These are phyloP conservation scores for Metschnikowia hibisci DNA, from an alignment of 805 yeast species.

Conservation along the genomic window DNA sequence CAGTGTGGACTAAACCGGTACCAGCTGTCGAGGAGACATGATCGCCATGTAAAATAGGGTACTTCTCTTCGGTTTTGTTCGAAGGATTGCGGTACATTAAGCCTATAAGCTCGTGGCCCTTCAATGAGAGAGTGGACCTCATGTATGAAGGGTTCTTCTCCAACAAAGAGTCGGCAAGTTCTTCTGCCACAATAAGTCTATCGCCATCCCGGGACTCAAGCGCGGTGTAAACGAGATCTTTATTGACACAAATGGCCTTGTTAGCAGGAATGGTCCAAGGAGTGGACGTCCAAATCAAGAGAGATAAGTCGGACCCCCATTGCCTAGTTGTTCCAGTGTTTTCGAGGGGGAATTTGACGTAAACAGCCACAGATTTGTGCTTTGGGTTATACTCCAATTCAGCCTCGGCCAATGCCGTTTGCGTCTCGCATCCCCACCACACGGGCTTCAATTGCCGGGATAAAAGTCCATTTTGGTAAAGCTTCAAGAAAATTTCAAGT, in stretches of 20 bases:
- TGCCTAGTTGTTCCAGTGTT: constrained; percentile 19
- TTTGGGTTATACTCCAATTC: constrained; percentile 81
- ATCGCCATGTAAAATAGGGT: constrained; percentile 70
- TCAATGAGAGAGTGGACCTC: constrained; percentile 8
- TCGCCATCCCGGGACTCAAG: constrained; percentile 32
- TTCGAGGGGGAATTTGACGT: constrained; percentile 57
- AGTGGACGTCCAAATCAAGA: constrained; percentile 92
- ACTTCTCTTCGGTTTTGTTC: constrained; percentile 24
- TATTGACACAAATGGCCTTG: constrained; percentile 71
- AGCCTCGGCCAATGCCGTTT: constrained; percentile 94
- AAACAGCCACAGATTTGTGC: constrained; percentile 67
- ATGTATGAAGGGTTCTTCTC: constrained; percentile 22
- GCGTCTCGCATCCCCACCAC: constrained; percentile 93
- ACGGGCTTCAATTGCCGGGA: constrained; percentile 91
- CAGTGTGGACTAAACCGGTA: constrained; percentile 94
- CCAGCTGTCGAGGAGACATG: constrained; percentile 83
- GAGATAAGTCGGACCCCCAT: constrained; percentile 16
- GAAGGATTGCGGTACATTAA: constrained; percentile 56
- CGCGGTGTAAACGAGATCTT: constrained; percentile 54
- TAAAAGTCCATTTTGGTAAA: constrained; percentile 64
- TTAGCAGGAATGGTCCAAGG: constrained; percentile 97
- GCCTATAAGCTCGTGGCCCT: constrained; percentile 25
- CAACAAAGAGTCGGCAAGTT: constrained; percentile 40
- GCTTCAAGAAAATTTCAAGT: constrained; percentile 59
- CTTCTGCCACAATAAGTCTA: constrained; percentile 52